These are phyloP conservation scores for Phytomonas serpens DNA, from an alignment of 208 protist species.

Conservation along the genomic window DNA sequence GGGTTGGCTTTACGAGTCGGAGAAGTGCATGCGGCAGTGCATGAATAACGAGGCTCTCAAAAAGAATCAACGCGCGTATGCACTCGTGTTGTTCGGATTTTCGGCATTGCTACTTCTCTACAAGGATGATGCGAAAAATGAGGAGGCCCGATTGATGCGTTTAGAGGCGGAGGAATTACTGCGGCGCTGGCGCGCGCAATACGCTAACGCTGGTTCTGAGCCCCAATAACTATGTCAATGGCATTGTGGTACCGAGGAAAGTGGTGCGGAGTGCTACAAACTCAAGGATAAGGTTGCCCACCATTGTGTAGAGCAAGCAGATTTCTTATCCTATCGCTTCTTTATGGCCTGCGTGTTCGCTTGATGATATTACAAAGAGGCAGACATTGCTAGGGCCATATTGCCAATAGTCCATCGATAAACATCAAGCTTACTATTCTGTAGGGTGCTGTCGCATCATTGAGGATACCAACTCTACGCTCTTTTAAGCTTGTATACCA, in stretches of 20 bases:
- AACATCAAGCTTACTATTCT: neutral
- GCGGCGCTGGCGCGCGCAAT: constrained; percentile 11
- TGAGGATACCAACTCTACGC: neutral
- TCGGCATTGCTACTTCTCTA: constrained; percentile 60
- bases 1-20: constrained; percentile 64
- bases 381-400: neutral
- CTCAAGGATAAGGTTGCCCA: neutral
- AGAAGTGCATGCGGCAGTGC: constrained; percentile 74
- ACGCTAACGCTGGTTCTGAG: neutral
- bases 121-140: constrained; percentile 45
- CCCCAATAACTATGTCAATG: neutral
- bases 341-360: neutral
- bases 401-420: neutral
- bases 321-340: neutral
- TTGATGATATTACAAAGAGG: neutral
- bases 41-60: constrained; percentile 28
- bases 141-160: constrained; percentile 42
- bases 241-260: neutral
- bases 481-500: constrained; percentile 12
- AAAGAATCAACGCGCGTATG: constrained; percentile 33
- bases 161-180: constrained; percentile 38
- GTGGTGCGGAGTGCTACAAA: neutral
- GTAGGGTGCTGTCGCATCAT: neutral
- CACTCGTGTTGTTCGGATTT: constrained; percentile 64
- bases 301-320: neutral